These are phyloP conservation scores for Solanum bulbocastanum DNA, from an alignment of 257 asterid species.

Conservation along the genomic window DNA sequence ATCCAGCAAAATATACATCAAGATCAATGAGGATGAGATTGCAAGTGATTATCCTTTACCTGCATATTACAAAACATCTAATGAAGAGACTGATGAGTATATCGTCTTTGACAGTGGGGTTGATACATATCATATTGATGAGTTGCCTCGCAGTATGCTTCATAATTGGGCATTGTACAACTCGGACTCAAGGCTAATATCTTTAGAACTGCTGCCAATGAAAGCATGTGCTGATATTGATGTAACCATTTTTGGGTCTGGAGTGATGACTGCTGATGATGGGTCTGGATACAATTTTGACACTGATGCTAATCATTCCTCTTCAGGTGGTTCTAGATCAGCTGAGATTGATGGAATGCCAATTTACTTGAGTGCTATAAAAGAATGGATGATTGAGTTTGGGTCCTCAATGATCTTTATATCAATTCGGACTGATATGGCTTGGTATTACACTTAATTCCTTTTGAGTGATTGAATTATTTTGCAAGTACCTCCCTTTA, in stretches of 20 bases:
- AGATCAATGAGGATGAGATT: slow-evolving; percentile 95
- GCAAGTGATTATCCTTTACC: slow-evolving; percentile 94
- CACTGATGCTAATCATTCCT: slow-evolving; percentile 42
- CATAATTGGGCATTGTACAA: slow-evolving; percentile 93
- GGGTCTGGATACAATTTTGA: slow-evolving; percentile 81
- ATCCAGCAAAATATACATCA: slow-evolving; percentile 62
- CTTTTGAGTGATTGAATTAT: not conserved
- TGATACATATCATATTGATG: slow-evolving; percentile 44
- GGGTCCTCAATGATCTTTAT: slow-evolving; percentile 77
- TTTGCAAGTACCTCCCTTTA: not conserved
- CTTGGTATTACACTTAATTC: slow-evolving; percentile 43
- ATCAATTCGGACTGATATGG: slow-evolving; percentile 84
- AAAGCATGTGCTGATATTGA: slow-evolving; percentile 90
- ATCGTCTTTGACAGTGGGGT: slow-evolving; percentile 59
- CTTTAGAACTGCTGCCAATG: slow-evolving; percentile 88
- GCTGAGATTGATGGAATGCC: slow-evolving; percentile 70
- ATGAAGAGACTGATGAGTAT: slow-evolving; percentile 81
- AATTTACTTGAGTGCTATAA: slow-evolving; percentile 71
- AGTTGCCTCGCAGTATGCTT: slow-evolving; percentile 72
- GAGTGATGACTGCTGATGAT: slow-evolving; percentile 77
- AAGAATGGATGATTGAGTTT: slow-evolving; percentile 94
- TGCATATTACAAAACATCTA: slow-evolving; percentile 64
- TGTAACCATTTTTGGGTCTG: slow-evolving; percentile 85
- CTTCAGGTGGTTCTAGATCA: slow-evolving; percentile 40
- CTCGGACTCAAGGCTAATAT: slow-evolving; percentile 79